Conservation (phyloP, 805 yeast genomes). For the Jamesozyma gamospora region DNA sequence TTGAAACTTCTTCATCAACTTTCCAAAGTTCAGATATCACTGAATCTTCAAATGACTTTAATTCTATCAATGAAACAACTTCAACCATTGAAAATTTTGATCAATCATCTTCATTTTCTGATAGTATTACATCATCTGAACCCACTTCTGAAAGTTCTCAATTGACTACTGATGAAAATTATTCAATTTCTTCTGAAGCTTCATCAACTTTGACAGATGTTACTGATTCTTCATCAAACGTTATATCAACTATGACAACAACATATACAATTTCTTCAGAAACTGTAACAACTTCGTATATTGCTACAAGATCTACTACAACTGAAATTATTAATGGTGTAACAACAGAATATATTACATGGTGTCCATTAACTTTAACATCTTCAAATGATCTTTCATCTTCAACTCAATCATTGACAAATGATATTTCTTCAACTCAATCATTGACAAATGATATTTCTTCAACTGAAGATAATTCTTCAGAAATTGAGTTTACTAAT, state of each 20-base stretch:
- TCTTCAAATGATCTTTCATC: background rate
- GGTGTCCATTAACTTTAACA: constrained; percentile 27
- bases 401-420: background rate
- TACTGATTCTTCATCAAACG: background rate
- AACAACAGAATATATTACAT: constrained; percentile 27
- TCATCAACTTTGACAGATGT: background rate
- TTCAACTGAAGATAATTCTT: no score
- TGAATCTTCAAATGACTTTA: no score
- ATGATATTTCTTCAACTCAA: background rate
- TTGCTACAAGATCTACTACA: constrained; percentile 9
- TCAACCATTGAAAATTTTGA: no score
- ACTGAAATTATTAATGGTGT: constrained; percentile 18
- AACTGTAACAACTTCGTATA: background rate
- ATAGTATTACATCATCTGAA: no score
- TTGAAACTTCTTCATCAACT: no score
- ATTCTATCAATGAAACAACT: no score
- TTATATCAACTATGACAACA: constrained; percentile 2
- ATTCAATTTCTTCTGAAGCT: background rate
- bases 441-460: background rate
- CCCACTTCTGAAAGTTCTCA: background rate
- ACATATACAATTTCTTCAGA: constrained; percentile 2
- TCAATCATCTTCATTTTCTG: no score
- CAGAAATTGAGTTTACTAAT: constrained; percentile 24
- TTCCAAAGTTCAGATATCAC: no score
- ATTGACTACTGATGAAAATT: background rate